phyloP scores from a whole-genome alignment of 495 filamentous ascomycete genomes.

The Podospora pseudopauciseta region DNA sequence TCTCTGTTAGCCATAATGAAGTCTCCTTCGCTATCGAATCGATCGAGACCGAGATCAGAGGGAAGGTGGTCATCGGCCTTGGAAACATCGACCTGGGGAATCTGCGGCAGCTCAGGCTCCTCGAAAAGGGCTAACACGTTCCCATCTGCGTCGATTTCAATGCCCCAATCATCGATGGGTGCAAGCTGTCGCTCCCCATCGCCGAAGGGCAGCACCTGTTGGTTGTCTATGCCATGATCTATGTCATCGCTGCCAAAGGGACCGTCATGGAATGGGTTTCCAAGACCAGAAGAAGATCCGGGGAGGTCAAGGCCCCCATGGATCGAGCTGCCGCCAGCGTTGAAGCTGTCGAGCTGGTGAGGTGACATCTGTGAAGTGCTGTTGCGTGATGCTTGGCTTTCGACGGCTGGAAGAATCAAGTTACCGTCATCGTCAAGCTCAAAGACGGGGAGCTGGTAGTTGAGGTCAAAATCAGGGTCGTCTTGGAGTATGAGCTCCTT shows the following conservation, averaged over 20 bases:
- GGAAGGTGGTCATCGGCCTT: neutral
- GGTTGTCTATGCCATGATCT: slow-evolving; percentile 23
- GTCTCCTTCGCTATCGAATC: slow-evolving; percentile 23
- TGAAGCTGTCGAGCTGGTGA: slow-evolving; percentile 17
- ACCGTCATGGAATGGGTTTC: slow-evolving; percentile 9
- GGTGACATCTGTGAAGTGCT: slow-evolving; percentile 47
- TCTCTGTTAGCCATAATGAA: slow-evolving; percentile 20
- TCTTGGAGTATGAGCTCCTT: slow-evolving; percentile 76
- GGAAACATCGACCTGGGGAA: slow-evolving; percentile 21
- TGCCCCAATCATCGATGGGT: slow-evolving; percentile 35
- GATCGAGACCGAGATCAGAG: slow-evolving; percentile 8
- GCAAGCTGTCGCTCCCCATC: slow-evolving; percentile 30
- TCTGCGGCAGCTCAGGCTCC: slow-evolving; percentile 38
- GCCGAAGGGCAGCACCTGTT: slow-evolving; percentile 21
- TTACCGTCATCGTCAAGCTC: slow-evolving; percentile 55
- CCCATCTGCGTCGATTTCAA: slow-evolving; percentile 43
- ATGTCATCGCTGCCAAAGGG: slow-evolving; percentile 18
- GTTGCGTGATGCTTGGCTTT: slow-evolving; percentile 41
- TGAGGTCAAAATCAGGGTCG: slow-evolving; percentile 73
- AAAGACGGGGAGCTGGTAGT: slow-evolving; percentile 29
- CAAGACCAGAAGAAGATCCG: slow-evolving; percentile 15
- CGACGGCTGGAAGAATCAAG: slow-evolving; percentile 20
- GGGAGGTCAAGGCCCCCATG: slow-evolving; percentile 23
- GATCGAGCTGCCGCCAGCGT: slow-evolving; percentile 22
- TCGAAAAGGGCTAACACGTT: slow-evolving; percentile 32